Base-by-base conservation (phyloP, 306 rosid genomes). In the Ammopiptanthus mongolicus region DNA sequence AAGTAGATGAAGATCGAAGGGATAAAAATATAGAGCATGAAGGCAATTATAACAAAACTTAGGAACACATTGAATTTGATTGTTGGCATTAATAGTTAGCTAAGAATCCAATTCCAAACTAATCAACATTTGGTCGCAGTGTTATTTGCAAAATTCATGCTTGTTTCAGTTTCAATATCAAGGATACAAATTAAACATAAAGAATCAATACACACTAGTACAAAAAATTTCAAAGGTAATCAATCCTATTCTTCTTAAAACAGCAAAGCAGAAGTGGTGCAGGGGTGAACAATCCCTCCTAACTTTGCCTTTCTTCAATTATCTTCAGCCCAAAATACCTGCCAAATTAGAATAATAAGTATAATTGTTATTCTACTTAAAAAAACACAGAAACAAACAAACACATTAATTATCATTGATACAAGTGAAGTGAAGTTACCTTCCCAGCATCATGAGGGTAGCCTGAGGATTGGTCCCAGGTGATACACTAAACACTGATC, bases 381-480 rank as follows among this genome's bases (percentile, higher is more conserved):
- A 29, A 1, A 37, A 37, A 37, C n/a, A 42, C 9, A 8, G 1
- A 37, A 37, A 37, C 0, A 37, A 6, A 37, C 1, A 37, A 37
- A 37, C 44, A 37, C 44, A 37, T 37, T 37, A 37, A n/a, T n/a
- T 37, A 2, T 10, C 1, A 31, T 31, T 31, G 36, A 31, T 4
- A 11, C n/a, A 2, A 2, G 12, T 0, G 1, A 6, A 8, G 3
- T 57, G 37, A 33, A 6, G 37, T 64, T 71, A 86, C 93, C 97
- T 73, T 69, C 99, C 99, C 3, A 92, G 92, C 99, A 96, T 92
- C 90, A 92, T 82, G 0, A 90, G 52, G 10, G 97, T 92, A 19
- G 99, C 97, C 82, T 96, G 99, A 78, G 99, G 99, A 75, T 94
- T 94, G 8, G 97, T 94, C 56, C 98, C 98, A 0, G 96, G 98